A percentile compares a stretch with the other conserved stretches of the same genome.
Evolutionary conservation across 208 protist genomes (phyloP).

Genomic region (Wallacemonas sp.): DNA sequence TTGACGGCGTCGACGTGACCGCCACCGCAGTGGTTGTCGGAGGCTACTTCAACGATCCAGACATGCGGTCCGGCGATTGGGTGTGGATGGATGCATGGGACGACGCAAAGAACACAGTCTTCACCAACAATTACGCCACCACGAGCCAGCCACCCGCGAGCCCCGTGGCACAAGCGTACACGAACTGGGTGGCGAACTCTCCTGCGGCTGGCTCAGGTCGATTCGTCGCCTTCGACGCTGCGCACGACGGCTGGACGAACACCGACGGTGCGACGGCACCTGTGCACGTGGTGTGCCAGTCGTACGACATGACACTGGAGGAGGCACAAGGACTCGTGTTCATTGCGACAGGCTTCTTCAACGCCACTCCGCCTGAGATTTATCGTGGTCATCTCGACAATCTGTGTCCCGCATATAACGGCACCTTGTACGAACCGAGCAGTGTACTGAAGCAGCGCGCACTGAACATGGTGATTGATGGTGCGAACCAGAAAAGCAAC

Average conservation of each 20-base stretch:
- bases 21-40: too few relatives aligned
- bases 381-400: neutral
- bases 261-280: neutral
- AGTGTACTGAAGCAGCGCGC: neutral
- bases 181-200: too few relatives aligned
- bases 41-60: too few relatives aligned
- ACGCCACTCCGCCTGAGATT: neutral
- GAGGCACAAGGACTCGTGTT: neutral
- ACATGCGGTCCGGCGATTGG: too few relatives aligned
- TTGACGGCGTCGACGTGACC: too few relatives aligned
- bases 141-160: too few relatives aligned
- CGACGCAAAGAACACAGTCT: too few relatives aligned
- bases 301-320: neutral
- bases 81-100: too few relatives aligned
- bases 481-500: neutral
- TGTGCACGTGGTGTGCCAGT: neutral
- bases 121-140: too few relatives aligned
- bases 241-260: neutral
- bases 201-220: too few relatives aligned
- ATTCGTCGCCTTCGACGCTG: neutral
- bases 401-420: neutral
- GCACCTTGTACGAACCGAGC: neutral
- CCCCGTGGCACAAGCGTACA: too few relatives aligned
- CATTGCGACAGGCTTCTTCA: neutral
- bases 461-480: neutral